phyloP scores from a whole-genome alignment of 108 stramenopile species.

The Chaetoceros tenuissimus region DNA sequence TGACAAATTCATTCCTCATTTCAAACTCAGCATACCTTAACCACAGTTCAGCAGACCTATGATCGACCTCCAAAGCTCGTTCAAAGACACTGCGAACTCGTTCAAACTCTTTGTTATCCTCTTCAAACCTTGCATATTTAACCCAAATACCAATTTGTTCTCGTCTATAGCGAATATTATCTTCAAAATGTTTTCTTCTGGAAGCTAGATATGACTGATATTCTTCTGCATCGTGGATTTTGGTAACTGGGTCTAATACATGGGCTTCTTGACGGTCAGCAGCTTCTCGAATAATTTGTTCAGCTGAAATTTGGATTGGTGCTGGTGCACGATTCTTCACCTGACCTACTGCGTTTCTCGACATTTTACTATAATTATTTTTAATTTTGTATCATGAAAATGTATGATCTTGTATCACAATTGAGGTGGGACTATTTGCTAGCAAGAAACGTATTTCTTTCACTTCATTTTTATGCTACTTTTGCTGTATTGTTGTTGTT shows the following conservation, averaged over 20 bases:
- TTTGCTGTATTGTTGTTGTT: too few relatives aligned
- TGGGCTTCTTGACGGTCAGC: constrained; percentile 85
- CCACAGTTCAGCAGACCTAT: constrained; percentile 85
- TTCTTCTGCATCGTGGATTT: constrained; percentile 97
- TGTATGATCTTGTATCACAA: too few relatives aligned
- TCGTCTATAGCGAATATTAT: constrained; percentile 91
- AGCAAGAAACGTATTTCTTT: too few relatives aligned
- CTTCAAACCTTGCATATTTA: constrained; percentile 97
- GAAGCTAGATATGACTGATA: constrained; percentile 89
- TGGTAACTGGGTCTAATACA: constrained; percentile 64
- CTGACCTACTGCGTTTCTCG: constrained; percentile 24
- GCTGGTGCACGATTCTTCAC: constrained; percentile 99
- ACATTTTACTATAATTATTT: constrained; percentile 35
- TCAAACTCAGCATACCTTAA: constrained; percentile 97
- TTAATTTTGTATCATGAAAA: too few relatives aligned
- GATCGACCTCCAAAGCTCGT: constrained; percentile 94
- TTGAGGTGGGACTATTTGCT: too few relatives aligned
- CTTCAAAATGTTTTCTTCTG: constrained; percentile 90
- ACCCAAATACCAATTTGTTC: constrained; percentile 96
- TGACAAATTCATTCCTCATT: constrained; percentile 96
- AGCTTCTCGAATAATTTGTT: constrained; percentile 97
- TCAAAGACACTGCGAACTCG: constrained; percentile 96
- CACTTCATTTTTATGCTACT: too few relatives aligned
- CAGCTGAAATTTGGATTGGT: constrained; percentile 97
- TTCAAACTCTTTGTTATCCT: constrained; percentile 95